These are phyloP conservation scores for Magnusiomyces magnusii DNA, from an alignment of 1,139 yeast genomes.

Conservation along the genomic window DNA sequence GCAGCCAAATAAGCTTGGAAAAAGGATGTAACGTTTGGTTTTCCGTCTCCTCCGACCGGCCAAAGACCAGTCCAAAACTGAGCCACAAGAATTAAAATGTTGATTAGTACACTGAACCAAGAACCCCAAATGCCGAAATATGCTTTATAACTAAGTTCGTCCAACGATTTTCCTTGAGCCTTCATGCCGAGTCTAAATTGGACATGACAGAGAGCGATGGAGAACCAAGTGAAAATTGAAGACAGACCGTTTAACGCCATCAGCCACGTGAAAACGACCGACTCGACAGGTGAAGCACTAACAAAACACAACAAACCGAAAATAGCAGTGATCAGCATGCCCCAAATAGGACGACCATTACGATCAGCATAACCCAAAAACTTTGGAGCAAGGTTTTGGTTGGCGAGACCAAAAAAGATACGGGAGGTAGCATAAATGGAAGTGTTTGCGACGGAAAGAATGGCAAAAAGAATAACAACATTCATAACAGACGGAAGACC, in stretches of 20 bases:
- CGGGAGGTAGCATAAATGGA: slow-evolving; percentile 74
- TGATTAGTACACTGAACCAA: slow-evolving; percentile 51
- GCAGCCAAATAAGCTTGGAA: slow-evolving; percentile 50
- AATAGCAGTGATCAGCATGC: slow-evolving; percentile 47
- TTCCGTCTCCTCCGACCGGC: slow-evolving; percentile 46
- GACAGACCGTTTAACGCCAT: slow-evolving; percentile 78
- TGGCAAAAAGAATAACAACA: slow-evolving; percentile 62
- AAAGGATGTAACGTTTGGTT: slow-evolving; percentile 41
- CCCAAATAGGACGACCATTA: slow-evolving; percentile 65
- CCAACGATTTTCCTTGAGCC: slow-evolving; percentile 53
- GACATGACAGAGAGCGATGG: slow-evolving; percentile 67
- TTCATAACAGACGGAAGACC: slow-evolving; percentile 67
- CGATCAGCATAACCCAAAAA: slow-evolving; percentile 67
- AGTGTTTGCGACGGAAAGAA: slow-evolving; percentile 66
- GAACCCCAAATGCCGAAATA: slow-evolving; percentile 70
- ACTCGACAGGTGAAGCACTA: slow-evolving; percentile 56
- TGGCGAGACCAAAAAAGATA: slow-evolving; percentile 73
- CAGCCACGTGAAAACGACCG: slow-evolving; percentile 69
- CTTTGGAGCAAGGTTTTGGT: slow-evolving; percentile 74
- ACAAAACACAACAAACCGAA: slow-evolving; percentile 66
- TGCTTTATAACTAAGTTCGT: slow-evolving; percentile 63
- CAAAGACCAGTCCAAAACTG: slow-evolving; percentile 77
- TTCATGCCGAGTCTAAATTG: slow-evolving; percentile 71
- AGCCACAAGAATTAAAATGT: slow-evolving; percentile 59
- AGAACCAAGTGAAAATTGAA: slow-evolving; percentile 77